Conservation (phyloP, 441 rosid genomes). For the Erysimum cheiri region DNA sequence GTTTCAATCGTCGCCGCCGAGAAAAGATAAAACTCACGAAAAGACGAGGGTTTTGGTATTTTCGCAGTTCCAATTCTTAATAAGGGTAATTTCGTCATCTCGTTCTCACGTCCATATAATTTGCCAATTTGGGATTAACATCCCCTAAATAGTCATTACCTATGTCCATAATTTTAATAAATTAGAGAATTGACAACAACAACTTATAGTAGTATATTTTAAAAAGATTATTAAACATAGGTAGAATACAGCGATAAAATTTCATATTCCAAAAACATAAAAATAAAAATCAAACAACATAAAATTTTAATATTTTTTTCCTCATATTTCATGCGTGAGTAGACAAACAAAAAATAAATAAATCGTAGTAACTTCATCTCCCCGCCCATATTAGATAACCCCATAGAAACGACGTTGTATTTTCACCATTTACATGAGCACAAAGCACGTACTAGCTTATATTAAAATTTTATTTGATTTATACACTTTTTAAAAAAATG, state of each 20-base stretch:
- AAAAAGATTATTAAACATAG: conserved; percentile 17
- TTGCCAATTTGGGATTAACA: not conserved
- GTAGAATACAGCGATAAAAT: conserved; percentile 21
- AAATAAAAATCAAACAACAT: conserved; percentile 26
- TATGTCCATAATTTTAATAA: not conserved
- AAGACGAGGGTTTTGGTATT: conserved; percentile 14
- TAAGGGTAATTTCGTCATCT: conserved; percentile 17
- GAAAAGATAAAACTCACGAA: not conserved
- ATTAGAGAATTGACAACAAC: not conserved
- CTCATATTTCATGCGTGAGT: conserved; percentile 30
- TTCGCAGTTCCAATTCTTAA: conserved; percentile 2
- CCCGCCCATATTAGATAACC: conserved; percentile 1
- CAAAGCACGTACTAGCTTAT: conserved; percentile 30
- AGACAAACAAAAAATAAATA: conserved; percentile 30
- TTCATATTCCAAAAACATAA: conserved; percentile 9
- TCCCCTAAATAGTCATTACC: not conserved
- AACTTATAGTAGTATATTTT: too few relatives aligned
- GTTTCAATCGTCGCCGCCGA: conserved; percentile 10
- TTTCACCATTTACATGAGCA: conserved; percentile 37
- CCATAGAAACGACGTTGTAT: conserved; percentile 33
- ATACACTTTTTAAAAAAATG: conserved; percentile 19
- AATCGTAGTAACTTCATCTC: conserved; percentile 33
- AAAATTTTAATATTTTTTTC: not conserved
- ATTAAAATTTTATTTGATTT: not conserved
- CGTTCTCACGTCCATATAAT: not conserved